phyloP scores from a whole-genome alignment of 352 stramenopile species.

The Blastocystis sp. region DNA sequence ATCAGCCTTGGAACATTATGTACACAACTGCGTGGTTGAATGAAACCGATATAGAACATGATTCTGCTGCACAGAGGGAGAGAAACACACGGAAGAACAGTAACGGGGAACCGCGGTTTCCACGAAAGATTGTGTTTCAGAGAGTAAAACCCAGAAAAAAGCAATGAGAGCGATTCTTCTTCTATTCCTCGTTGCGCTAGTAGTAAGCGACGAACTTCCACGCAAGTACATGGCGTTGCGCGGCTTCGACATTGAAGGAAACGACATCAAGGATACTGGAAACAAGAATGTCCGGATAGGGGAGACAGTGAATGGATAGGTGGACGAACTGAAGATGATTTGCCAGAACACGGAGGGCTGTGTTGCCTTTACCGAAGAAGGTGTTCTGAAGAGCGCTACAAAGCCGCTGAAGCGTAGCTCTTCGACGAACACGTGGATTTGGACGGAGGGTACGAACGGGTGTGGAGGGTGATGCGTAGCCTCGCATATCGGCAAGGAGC shows the following conservation, averaged over 20 bases:
- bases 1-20: too few relatives aligned
- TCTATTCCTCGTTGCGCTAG: not conserved
- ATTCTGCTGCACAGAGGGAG: too few relatives aligned
- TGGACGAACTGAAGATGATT: constrained; percentile 52
- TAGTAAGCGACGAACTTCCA: not conserved
- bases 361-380: constrained; percentile 51
- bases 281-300: not conserved
- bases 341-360: constrained; percentile 43
- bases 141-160: not conserved
- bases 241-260: constrained; percentile 23
- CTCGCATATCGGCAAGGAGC: constrained; percentile 36
- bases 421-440: constrained; percentile 13
- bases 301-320: not conserved
- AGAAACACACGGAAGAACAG: too few relatives aligned
- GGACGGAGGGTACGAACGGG: not conserved
- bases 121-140: not conserved
- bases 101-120: too few relatives aligned
- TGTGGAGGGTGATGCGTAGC: not conserved
- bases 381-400: constrained; percentile 41
- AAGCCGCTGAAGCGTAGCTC: not conserved
- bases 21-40: too few relatives aligned
- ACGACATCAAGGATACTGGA: constrained; percentile 36
- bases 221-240: constrained; percentile 50
- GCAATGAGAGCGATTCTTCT: not conserved
- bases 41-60: too few relatives aligned